Base-by-base conservation (phyloP, 176 grass and related monocot species). In the Aegilops longissima region DNA sequence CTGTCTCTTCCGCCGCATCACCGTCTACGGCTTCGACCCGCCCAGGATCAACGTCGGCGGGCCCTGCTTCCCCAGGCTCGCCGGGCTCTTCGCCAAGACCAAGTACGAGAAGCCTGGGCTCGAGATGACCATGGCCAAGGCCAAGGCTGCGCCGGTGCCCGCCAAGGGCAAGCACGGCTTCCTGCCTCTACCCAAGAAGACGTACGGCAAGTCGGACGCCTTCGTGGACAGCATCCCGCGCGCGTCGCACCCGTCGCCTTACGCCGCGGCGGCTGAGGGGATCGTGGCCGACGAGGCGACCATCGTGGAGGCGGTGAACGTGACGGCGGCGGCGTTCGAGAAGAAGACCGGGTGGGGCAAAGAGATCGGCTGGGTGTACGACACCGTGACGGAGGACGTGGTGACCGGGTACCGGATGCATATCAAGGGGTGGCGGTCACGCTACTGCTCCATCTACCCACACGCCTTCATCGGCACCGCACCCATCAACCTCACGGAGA, bases 401-500 rank as follows among this genome's bases (percentile, higher is more conserved):
- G 93, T 95, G 14, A 95, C 93, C 0, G 93, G 93, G 2, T 95
- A 95, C 83, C 77, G 93, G 65, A 95, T 95, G 93, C 93, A 95
- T 80, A 92, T 92, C 90, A 92, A 92, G 84, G 93, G 93, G 7
- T 95, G 93, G 93, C 51, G 87, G 0, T 95, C 93, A 0, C 83
- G 91, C 11, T 95, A 92, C 86, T 95, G 93, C 86, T 92, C 91
- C 79, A 95, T 92, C 80, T 90, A 92, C 78, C 93, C 88, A 33
- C 90, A 95, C 70, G 93, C 93, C 20, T 95, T 95, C 86, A 92
- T 92, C 91, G 93, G 93, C 30, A 95, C 93, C 11, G 93, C 93
- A 1, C 93, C 93, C 6, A 95, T 95, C 80, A 95, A 95, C 90
- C 83, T 95, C 0, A 95, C 93, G 6, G 93, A 95, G 80, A 81